Base-by-base conservation (phyloP, 2,329 filamentous ascomycete species). In the Clathrospora elynae region DNA sequence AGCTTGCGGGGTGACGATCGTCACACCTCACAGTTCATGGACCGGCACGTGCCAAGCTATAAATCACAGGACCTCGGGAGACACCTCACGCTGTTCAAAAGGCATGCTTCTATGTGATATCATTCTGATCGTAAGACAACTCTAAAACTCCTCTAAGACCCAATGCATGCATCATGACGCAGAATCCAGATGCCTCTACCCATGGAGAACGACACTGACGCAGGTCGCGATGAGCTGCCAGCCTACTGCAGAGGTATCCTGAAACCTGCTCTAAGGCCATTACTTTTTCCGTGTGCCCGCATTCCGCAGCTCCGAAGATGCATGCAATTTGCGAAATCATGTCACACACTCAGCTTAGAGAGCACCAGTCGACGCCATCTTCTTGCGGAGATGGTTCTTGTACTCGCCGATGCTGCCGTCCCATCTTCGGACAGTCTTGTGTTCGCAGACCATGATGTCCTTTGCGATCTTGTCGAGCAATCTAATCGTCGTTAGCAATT, bases 391-490 rank as follows among this genome's bases (percentile, higher is more conserved):
- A 76, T 96, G 84, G 78, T 95, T 88, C 88, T 99, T 99, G 88
- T 99, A 99, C 48, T 90, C 85, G 61, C 86, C 86, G 67, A 99
- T 99, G 55, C 75, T 78, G 63, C 92, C 92, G 53, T 92, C 85
- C 93, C 93, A 99, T 64, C 83, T 76, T 62, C 81, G 85, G 62
- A 97, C 90, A 10, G 90, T 91, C 82, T 91, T 90, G 84, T 99
- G 90, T 78, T 99, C 93, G 75, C 95, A 99, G 42, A 99, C 93
- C 77, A 99, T 85, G 74, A 99, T 99, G 74, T 99, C 90, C 82
- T 99, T 99, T 62, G 93, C 93, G 72, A 99, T 97, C 81, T 96
- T 96, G 83, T 99, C 93, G 57, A 99, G 85, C 66, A 99, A 80
- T 80, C 92, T 95, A 61, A 35, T 22, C 34, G 43, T n/a, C 23